phyloP scores from a whole-genome alignment of 495 filamentous ascomycete genomes.

The Aspergillus baeticus region DNA sequence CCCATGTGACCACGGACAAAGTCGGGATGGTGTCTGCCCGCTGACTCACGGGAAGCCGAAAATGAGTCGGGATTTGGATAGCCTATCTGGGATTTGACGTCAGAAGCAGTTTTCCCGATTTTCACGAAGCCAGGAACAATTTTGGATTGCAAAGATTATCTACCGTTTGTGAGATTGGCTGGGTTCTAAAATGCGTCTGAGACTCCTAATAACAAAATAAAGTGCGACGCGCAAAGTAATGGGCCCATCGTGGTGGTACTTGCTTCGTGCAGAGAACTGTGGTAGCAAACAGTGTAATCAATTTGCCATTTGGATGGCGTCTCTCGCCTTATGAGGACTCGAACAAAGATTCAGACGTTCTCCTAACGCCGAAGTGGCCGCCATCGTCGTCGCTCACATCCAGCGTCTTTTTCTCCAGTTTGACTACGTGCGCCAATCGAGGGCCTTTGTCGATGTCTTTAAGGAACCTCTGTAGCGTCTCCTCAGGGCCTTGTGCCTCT shows the following conservation, averaged over 20 bases:
- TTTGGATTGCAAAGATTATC: not conserved
- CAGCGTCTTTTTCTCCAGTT: constrained; percentile 66
- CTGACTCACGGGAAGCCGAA: constrained; percentile 12
- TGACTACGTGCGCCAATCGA: constrained; percentile 62
- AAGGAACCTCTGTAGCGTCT: constrained; percentile 64
- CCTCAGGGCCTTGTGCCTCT: constrained; percentile 76
- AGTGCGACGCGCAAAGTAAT: not conserved
- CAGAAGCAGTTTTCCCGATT: not conserved
- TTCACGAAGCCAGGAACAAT: not conserved
- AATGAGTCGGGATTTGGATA: constrained; percentile 11
- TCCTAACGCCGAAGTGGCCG: constrained; percentile 54
- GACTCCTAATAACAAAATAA: not conserved
- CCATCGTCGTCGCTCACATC: constrained; percentile 67
- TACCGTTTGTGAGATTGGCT: not conserved
- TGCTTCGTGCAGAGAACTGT: not conserved
- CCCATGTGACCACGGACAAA: constrained; percentile 12
- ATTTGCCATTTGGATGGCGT: no score
- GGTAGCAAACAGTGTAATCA: no score
- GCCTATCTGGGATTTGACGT: not conserved
- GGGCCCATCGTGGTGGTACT: not conserved
- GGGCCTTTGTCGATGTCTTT: constrained; percentile 78
- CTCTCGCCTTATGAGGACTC: constrained; percentile 3
- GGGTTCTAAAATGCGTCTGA: not conserved
- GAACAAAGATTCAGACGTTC: constrained; percentile 34
- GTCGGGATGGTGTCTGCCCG: constrained; percentile 5